Base-by-base conservation (phyloP, 257 asterid species). In the Linderniella brevidens region DNA sequence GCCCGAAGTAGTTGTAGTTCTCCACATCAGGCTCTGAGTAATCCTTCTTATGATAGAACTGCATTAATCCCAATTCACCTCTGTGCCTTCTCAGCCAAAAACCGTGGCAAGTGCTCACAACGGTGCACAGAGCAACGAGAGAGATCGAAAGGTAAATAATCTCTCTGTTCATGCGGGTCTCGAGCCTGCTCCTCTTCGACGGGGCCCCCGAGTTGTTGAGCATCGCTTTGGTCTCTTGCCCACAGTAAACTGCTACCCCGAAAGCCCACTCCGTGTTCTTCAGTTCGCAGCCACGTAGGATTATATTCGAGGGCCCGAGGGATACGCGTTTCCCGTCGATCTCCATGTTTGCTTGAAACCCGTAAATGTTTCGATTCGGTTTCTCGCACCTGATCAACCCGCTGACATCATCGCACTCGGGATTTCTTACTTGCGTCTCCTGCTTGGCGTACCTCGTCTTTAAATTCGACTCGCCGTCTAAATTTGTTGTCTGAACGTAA, bases 191-290 rank as follows among this genome's bases (percentile, higher is more conserved):
- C 60, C 96, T 68, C 67, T 90, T 90, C 13, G 99, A 90, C 14
- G 94, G 99, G 58, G 94, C 86, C 41, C 96, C 96, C 5, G 99
- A 80, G 74, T 71, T 90, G 68, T 90, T 90, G 55, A 90, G 94
- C 99, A 90, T 90, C 12, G 80, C 99, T 66, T 90, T 90, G 16
- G 99, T 90, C 71, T 90, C 96, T 58, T 64, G 59, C 14, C 99
- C 99, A 40, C 92, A 77, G 68, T 90, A 85, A 54, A 90, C 94
- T 5, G 66, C 93, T 54, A 90, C 80, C 13, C 99, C 99, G 44
- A 81, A 50, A 0, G 76, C 88, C 94, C 94, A 90, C 13, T 64
- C 70, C 38, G 99, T 90, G 78, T 90, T 90, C 79, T 85, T 90
- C 67, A 90, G 65, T 64, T 90, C 93, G 66, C 99, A 90, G 9